Evolutionary conservation across 2,329 filamentous ascomycete genomes (phyloP).

Genomic region (Colletotrichum phormii): DNA sequence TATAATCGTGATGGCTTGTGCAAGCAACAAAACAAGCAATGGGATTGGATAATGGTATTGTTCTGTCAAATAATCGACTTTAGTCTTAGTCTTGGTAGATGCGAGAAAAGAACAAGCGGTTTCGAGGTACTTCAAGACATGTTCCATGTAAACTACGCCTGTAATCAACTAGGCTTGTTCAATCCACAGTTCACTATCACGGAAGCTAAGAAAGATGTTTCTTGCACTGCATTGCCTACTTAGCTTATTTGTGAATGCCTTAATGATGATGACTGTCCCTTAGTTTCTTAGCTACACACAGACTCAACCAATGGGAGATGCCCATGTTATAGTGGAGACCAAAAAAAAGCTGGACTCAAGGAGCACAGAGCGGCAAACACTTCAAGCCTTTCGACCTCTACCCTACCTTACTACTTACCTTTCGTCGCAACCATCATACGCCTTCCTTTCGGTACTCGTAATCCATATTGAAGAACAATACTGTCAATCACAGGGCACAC

Average conservation of each 20-base stretch:
- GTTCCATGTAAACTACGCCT: too few species aligned
- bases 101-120: neutral
- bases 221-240: neutral
- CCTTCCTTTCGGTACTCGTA: neutral
- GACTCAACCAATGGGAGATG: neutral
- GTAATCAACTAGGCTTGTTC: neutral
- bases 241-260: too few species aligned
- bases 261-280: neutral
- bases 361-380: neutral
- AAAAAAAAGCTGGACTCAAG: conserved; percentile 13
- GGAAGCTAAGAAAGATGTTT: neutral
- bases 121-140: too few species aligned
- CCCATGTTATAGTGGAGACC: neutral
- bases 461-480: neutral
- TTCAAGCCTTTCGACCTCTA: neutral
- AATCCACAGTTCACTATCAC: neutral
- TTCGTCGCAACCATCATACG: neutral
- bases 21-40: neutral
- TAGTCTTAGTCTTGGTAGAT: neutral
- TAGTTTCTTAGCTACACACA: neutral
- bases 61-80: neutral
- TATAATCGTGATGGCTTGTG: neutral
- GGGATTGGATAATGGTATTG: neutral
- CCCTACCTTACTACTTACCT: neutral
- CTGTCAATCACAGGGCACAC: neutral